Evolutionary conservation across 306 rosid genomes (phyloP).

Genomic region (Prunus campanulata): DNA sequence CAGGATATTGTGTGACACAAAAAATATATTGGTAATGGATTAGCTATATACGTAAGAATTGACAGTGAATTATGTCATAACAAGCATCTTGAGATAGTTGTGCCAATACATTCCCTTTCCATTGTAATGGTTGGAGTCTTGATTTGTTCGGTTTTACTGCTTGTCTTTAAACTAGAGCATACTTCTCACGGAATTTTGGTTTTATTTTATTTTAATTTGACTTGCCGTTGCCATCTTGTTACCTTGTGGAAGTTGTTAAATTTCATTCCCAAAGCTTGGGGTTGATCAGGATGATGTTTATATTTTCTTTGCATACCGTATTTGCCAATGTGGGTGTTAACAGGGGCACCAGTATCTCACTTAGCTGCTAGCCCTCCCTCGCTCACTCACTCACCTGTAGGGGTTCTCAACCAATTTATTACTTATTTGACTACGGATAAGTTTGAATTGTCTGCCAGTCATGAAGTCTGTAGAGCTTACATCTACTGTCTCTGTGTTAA

Average conservation of each 20-base stretch:
- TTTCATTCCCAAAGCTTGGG: slow-evolving; percentile 39
- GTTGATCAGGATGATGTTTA: slow-evolving; percentile 46
- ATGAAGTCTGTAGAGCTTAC: not conserved
- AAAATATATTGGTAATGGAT: not conserved
- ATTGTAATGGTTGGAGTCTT: not conserved
- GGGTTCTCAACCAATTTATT: not conserved
- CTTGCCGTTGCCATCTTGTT: not conserved
- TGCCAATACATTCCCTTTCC: not conserved
- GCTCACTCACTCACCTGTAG: not conserved
- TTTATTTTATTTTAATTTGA: not conserved
- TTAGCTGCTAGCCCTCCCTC: not conserved
- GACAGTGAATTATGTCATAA: not conserved
- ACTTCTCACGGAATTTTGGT: not conserved
- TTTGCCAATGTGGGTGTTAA: not conserved
- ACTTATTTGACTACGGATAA: not conserved
- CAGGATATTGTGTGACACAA: not conserved
- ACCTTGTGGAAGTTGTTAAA: not conserved
- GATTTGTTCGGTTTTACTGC: not conserved
- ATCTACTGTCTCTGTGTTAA: not conserved
- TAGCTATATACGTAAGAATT: not conserved
- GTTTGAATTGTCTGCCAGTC: not conserved
- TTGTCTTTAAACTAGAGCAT: not conserved
- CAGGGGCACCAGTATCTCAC: not conserved
- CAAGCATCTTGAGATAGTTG: not conserved
- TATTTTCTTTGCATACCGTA: not conserved